Base-by-base conservation (phyloP, 331 rosid species). In the Erythrophleum ivorense region DNA sequence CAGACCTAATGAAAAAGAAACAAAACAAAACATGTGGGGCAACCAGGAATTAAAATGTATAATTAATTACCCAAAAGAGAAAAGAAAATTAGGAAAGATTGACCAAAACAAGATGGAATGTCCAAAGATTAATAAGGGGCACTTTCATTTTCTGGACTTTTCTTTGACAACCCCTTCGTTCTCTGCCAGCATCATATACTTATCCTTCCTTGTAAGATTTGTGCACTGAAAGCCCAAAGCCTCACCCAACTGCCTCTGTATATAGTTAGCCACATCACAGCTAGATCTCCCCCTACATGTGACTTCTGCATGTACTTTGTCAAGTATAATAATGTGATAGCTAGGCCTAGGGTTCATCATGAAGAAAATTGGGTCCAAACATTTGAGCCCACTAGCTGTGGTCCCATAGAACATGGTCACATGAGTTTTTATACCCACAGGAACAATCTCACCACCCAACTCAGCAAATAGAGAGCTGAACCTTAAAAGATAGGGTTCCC, bases 341-440 rank as follows among this genome's bases (percentile, higher is more conserved):
- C 85, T 64, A 0, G 98, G 97, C 81, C 89, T 87, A 3, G 98
- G 98, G 75, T 94, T 94, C 98, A 94, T 91, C 81, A 94, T 21
- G 79, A 94, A 94, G 89, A 94, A 88, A 18, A 94, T 64, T 0
- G 98, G 92, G 78, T 94, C 98, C 85, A 94, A 68, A 19, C 98
- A 92, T 60, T 94, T 94, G 5, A 94, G 77, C 0, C 98, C 98
- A 43, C 95, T 87, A 0, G 97, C 98, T 24, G 98, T 94, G 11
- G 98, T 94, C 73, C 98, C 98, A 76, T 92, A 94, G 71, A 94
- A 94, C 98, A 94, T 92, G 82, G 88, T 90, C 54, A 90, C 97
- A 40, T 85, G 62, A 0, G 91, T 80, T 79, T 88, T 85, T 12
- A 92, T 77, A 2, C 95, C 98, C 54, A 94, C 98, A 1, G 98